Conservation (phyloP, 73 alveolate species). For the Stentor roeselii region DNA sequence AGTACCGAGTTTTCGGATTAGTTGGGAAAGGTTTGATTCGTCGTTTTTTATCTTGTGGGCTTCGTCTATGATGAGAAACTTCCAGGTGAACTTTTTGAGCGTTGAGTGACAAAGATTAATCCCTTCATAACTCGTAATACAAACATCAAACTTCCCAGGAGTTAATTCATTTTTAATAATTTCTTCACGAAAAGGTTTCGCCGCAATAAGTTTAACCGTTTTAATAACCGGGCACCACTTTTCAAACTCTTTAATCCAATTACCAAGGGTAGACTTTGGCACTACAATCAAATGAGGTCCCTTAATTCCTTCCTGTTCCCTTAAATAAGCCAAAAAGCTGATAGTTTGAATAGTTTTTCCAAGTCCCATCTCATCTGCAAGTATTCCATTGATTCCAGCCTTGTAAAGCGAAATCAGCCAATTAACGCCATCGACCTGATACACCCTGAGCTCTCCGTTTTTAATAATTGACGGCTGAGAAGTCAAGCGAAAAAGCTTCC, state of each 20-base stretch:
- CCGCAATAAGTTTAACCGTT: conserved; percentile 89
- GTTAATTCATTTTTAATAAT: conserved; percentile 66
- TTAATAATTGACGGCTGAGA: conserved; percentile 77
- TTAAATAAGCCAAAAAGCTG: conserved; percentile 57
- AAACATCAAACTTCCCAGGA: conserved; percentile 92
- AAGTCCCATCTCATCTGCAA: conserved; percentile 93
- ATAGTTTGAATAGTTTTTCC: conserved; percentile 83
- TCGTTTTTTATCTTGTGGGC: conserved; percentile 98
- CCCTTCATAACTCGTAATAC: conserved; percentile 96
- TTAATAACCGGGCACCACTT: conserved; percentile 90
- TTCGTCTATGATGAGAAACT: conserved; percentile 88
- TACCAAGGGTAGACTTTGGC: conserved; percentile 91
- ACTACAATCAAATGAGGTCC: conserved; percentile 74
- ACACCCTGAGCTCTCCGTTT: conserved; percentile 80
- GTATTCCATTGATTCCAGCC: conserved; percentile 80
- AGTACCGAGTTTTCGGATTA: conserved; percentile 75
- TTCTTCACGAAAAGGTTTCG: conserved; percentile 92
- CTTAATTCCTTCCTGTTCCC: conserved; percentile 54
- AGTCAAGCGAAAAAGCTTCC: conserved; percentile 35
- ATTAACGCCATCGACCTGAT: conserved; percentile 94
- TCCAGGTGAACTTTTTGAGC: conserved; percentile 53
- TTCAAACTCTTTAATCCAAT: conserved; percentile 94
- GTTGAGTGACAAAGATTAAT: conserved; percentile 81
- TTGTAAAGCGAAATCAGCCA: conserved; percentile 88
- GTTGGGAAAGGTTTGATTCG: conserved; percentile 65